These are phyloP conservation scores for Earliella scabrosa DNA, from an alignment of 1,284 basidiomycete species.

Conservation along the genomic window DNA sequence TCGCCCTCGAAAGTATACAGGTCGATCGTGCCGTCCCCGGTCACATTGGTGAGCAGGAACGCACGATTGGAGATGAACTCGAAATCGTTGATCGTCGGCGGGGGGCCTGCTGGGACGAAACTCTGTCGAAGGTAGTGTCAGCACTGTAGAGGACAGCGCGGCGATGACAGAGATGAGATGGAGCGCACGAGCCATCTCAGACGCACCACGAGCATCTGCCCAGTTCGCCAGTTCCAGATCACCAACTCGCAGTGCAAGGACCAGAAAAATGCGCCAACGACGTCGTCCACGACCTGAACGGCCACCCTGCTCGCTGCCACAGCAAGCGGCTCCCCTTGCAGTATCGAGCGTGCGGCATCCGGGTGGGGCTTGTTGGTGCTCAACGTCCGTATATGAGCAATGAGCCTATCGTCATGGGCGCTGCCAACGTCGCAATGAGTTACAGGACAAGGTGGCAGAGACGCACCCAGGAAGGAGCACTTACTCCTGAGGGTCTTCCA, in stretches of 20 bases:
- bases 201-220: conserved; percentile 48
- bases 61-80: conserved; percentile 50
- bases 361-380: conserved; percentile 43
- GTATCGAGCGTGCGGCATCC: conserved; percentile 25
- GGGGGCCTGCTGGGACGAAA: too few species aligned
- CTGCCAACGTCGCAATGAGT: too few species aligned
- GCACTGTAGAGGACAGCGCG: neutral
- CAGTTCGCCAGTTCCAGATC: conserved; percentile 61
- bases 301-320: conserved; percentile 38
- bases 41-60: conserved; percentile 44
- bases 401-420: too few species aligned
- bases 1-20: conserved; percentile 40
- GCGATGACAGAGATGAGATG: too few species aligned
- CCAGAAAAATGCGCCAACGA: conserved; percentile 51
- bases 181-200: too few species aligned
- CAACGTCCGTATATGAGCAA: too few species aligned
- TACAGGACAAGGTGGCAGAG: too few species aligned
- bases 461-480: neutral
- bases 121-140: neutral
- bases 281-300: conserved; percentile 56
- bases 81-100: too few species aligned
- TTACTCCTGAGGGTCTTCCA: neutral
- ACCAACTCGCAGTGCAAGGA: conserved; percentile 42
- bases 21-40: conserved; percentile 32
- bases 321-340: conserved; percentile 33